These are phyloP conservation scores for Babesia gibsoni DNA, from an alignment of 169 alveolate species.

Conservation along the genomic window DNA sequence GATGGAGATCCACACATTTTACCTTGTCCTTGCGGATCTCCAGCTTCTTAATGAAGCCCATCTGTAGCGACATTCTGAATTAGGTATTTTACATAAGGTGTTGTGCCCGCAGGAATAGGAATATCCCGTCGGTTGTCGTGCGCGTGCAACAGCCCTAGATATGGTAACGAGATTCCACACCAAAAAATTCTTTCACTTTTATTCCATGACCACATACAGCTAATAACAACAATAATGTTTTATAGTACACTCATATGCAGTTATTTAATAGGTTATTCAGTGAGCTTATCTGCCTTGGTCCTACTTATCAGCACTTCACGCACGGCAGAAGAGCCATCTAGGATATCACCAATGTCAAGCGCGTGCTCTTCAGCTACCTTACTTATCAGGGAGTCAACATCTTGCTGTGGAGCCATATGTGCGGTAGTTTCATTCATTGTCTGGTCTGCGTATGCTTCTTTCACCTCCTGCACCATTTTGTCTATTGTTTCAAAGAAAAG, in stretches of 20 bases:
- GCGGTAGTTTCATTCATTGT: slow-evolving; percentile 8
- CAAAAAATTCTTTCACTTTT: too few relatives aligned
- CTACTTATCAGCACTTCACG: slow-evolving; percentile 4
- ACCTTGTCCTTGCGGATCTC: slow-evolving; percentile 92
- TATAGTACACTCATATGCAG: too few relatives aligned
- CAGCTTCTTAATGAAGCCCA: slow-evolving; percentile 91
- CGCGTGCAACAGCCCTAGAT: too few relatives aligned
- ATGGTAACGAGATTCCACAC: too few relatives aligned
- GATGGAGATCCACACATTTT: slow-evolving; percentile 94
- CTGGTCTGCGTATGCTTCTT: slow-evolving; percentile 36
- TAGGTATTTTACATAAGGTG: too few relatives aligned
- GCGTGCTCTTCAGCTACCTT: slow-evolving; percentile 63
- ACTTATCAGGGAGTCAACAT: slow-evolving; percentile 46
- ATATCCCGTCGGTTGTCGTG: too few relatives aligned
- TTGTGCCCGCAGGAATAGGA: too few relatives aligned
- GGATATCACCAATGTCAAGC: slow-evolving; percentile 33
- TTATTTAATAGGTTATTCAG: not conserved
- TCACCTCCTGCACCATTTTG: slow-evolving; percentile 33
- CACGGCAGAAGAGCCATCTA: slow-evolving; percentile 7
- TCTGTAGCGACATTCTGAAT: slow-evolving; percentile 86
- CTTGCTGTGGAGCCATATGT: slow-evolving; percentile 44
- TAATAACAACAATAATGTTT: too few relatives aligned
- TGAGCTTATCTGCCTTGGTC: not conserved
- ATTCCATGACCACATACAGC: too few relatives aligned
- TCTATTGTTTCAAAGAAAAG: too few relatives aligned